Percentiles rank a stretch among this genome's conserved stretches.
Conservation (phyloP, 2,329 filamentous ascomycete genomes). For the Alternaria ventricosa region DNA sequence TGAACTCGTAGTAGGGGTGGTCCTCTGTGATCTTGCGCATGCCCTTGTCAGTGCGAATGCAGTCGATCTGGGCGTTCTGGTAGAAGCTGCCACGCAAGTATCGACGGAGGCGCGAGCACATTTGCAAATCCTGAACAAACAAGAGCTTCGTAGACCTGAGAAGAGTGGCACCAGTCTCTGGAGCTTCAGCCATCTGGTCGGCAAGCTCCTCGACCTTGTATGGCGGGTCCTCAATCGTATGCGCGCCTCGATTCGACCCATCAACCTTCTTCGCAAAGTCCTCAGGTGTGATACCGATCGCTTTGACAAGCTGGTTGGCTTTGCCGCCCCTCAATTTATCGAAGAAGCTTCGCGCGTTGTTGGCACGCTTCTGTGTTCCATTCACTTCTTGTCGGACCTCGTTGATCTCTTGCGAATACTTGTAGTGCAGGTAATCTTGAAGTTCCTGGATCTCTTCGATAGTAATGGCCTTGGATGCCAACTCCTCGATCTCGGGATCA, state of each 20-base stretch:
- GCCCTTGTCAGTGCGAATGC: conserved; percentile 90
- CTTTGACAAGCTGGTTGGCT: conserved; percentile 81
- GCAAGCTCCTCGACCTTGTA: conserved; percentile 85
- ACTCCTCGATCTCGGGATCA: conserved; percentile 79
- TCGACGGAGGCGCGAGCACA: conserved; percentile 88
- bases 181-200: conserved; percentile 65
- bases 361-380: conserved; percentile 77
- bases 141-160: conserved; percentile 81
- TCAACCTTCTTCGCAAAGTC: conserved; percentile 87
- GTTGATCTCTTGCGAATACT: conserved; percentile 83
- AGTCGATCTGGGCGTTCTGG: conserved; percentile 81
- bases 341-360: conserved; percentile 79
- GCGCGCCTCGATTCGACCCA: conserved; percentile 71
- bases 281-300: conserved; percentile 89
- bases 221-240: conserved; percentile 77
- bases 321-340: conserved; percentile 84
- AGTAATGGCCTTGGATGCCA: conserved; percentile 78
- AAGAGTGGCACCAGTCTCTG: conserved; percentile 73
- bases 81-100: conserved; percentile 86
- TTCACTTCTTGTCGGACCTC: conserved; percentile 73
- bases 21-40: conserved; percentile 91
- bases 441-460: conserved; percentile 97
- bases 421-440: conserved; percentile 95
- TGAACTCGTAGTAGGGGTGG: conserved; percentile 96
- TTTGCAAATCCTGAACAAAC: conserved; percentile 88